Percentiles rank a stretch among this genome's conserved stretches.
Evolutionary conservation across 305 asterid genomes (phyloP).

Genomic region (Solanum chacoense): DNA sequence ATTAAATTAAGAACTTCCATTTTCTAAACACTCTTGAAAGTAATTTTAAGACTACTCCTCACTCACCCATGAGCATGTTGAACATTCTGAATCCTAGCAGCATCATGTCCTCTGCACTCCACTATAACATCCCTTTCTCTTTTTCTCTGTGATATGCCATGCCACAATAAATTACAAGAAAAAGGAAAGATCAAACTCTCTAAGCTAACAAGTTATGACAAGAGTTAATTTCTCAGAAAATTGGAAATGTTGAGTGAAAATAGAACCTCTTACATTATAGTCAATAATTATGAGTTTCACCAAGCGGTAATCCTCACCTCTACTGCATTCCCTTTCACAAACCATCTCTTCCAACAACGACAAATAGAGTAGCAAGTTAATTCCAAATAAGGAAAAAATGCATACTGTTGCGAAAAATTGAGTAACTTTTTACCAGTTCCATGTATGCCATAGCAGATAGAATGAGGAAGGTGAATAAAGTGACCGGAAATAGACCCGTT

Average conservation of each 20-base stretch:
- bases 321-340: conserved; percentile 97
- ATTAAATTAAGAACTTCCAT: background rate
- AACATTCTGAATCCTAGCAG: conserved; percentile 65
- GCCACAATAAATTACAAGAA: background rate
- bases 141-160: conserved; percentile 36
- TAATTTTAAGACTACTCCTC: conserved; percentile 7
- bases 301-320: conserved; percentile 95
- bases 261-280: conserved; percentile 38
- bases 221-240: background rate
- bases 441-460: conserved; percentile 78
- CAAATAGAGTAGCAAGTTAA: background rate
- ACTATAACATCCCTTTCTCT: conserved; percentile 64
- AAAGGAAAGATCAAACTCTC: background rate
- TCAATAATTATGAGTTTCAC: conserved; percentile 83
- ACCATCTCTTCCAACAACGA: conserved; percentile 45
- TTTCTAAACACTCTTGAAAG: background rate
- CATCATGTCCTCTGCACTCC: conserved; percentile 98
- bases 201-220: background rate
- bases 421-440: conserved; percentile 55
- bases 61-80: conserved; percentile 97
- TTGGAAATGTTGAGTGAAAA: background rate
- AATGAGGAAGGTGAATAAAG: conserved; percentile 78
- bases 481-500: conserved; percentile 90
- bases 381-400: background rate
- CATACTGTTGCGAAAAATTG: background rate